Evolutionary conservation across 2,329 filamentous ascomycete genomes (phyloP), one percentile per base, ranked within the genome.

Genomic region (Sarocladium oryzae): DNA sequence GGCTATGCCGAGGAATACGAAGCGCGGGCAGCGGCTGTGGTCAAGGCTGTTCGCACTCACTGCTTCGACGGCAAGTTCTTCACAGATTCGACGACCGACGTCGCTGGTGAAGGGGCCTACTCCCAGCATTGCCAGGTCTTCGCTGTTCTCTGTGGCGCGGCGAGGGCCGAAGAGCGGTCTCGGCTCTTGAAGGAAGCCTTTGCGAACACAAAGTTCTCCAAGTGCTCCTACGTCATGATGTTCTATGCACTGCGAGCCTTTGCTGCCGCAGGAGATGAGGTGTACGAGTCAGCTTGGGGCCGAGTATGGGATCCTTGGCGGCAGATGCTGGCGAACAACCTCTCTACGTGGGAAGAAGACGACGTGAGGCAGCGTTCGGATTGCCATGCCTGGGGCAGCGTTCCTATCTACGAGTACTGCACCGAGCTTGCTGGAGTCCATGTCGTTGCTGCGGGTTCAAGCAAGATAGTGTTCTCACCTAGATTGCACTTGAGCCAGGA

Each of bases 91-190:
- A 63, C 63, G 0, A 59, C 61, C 0, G 60, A 65, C 15, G 50
- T 63, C 4, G 62, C 60, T 0, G 61, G 62, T 20, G 48, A 52
- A 2, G 13, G 30, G 2, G 56, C 60, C 1, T 65, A 63, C 53
- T 66, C 61, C 6, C 60, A 69, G 50, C 66, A 68, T 43, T 63
- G 58, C 49, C 66, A 69, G 48, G 60, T 68, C 3, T 69, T 62
- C 52, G 66, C 59, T 1, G 62, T 69, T 1, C 57, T 69, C 0
- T 58, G 55, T 15, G 64, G 64, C n/a, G 63, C 62, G 2, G 60
- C 30, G 1, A 35, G 3, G 2, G 21, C n/a, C 7, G 30, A 49
- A 11, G 53, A 51, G 7, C 38, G 54, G 53, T 4, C 52, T 58
- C 6, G 56, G 52, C 56, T 70, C 1, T 52, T 70, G 9, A 56